Conservation (phyloP, 306 rosid species). For the Begonia loranthoides region DNA sequence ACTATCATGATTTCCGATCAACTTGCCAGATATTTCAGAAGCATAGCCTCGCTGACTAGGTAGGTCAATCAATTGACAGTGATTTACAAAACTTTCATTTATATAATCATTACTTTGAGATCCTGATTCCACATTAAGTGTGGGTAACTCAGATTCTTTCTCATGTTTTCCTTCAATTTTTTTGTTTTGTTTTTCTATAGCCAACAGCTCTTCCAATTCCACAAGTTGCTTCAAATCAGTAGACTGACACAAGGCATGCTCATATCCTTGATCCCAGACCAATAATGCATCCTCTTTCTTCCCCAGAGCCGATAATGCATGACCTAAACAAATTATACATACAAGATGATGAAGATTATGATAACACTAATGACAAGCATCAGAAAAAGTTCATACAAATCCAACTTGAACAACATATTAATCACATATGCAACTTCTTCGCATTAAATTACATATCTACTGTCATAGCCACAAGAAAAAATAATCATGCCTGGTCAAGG, state of each 20-base stretch:
- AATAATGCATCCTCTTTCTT: conserved; percentile 65
- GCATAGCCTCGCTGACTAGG: conserved; percentile 24
- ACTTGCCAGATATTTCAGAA: conserved; percentile 30
- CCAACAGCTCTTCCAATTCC: conserved; percentile 74
- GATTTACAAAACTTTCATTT: conserved; percentile 18
- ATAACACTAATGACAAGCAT: no score
- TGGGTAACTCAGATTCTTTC: conserved; percentile 11
- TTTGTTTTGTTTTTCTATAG: conserved; percentile 33
- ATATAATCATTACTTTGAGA: conserved; percentile 17
- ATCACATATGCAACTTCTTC: no score
- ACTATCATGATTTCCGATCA: conserved; percentile 21
- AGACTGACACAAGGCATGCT: conserved; percentile 50
- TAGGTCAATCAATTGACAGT: conserved; percentile 17
- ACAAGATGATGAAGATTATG: no score
- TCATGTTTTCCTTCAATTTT: conserved; percentile 20
- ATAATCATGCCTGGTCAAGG: no score
- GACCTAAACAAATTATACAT: conserved; percentile 28
- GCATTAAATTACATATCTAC: no score
- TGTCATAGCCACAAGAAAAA: no score
- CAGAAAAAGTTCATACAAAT: neutral
- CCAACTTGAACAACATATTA: neutral
- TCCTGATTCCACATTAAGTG: conserved; percentile 20
- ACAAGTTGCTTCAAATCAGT: conserved; percentile 80
- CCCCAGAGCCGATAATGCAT: conserved; percentile 63
- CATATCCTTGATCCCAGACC: conserved; percentile 89